Conservation (phyloP, 139 green algal species). For the Choricystis sp. region DNA sequence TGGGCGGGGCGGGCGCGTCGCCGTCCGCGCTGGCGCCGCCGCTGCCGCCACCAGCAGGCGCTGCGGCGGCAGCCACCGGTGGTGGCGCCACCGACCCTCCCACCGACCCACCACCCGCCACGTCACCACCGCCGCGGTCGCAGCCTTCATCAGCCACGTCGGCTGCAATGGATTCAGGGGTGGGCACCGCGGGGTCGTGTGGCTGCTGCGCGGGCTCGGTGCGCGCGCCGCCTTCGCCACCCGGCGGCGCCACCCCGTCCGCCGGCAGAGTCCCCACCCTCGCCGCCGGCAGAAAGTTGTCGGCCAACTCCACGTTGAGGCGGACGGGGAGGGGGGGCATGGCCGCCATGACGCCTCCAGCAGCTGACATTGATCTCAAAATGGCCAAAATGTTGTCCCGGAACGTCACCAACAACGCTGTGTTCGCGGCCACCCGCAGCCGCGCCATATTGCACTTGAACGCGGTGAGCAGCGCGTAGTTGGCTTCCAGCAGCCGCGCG, state of each 20-base stretch:
- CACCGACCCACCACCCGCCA: too few relatives aligned
- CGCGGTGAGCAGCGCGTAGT: conserved; percentile 40
- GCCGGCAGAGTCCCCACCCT: too few relatives aligned
- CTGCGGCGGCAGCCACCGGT: too few relatives aligned
- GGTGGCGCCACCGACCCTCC: too few relatives aligned
- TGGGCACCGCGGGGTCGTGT: too few relatives aligned
- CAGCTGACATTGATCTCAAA: conserved; percentile 46
- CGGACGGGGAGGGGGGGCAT: conserved; percentile 69
- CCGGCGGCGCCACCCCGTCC: neutral
- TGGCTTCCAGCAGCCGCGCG: conserved; percentile 30
- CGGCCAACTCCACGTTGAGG: neutral
- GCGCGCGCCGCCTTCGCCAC: neutral
- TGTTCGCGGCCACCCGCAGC: conserved; percentile 64
- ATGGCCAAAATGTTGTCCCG: conserved; percentile 67
- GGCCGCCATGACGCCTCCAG: conserved; percentile 50
- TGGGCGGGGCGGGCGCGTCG: too few relatives aligned
- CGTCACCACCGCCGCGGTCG: too few relatives aligned
- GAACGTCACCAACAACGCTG: conserved; percentile 55
- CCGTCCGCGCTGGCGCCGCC: too few relatives aligned
- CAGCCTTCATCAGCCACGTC: too few relatives aligned
- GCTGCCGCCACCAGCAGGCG: too few relatives aligned
- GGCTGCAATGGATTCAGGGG: too few relatives aligned
- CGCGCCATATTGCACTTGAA: conserved; percentile 35
- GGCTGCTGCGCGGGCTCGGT: too few relatives aligned
- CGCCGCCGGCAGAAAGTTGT: neutral